Evolutionary conservation across 2,329 filamentous ascomycete genomes (phyloP), one percentile per base, ranked within the genome.

Genomic region (Penicillium aurantiogriseum): DNA sequence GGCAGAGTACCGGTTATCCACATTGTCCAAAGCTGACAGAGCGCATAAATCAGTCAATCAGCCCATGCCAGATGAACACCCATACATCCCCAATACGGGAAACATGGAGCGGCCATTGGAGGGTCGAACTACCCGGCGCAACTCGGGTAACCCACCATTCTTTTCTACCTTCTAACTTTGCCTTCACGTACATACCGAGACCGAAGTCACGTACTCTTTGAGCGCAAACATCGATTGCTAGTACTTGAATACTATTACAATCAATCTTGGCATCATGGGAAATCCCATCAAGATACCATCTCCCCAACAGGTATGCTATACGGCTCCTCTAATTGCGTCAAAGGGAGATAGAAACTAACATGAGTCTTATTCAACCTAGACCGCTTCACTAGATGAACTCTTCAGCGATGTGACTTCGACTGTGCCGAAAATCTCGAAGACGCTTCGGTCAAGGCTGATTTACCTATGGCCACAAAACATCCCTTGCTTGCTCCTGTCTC

Each of bases 361-460:
- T 31, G 17, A 19, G 17, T 5, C 5, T n/a, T 4, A 3, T 49
- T 23, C 10, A 13, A 44, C 7, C 10, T 38, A 50, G 29, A 7
- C 8, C 11, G 11, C 31, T 17, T 9, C 17, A 2, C 29, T 13
- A 13, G 23, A 58, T 0, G 25, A 47, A 15, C 35, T 51, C 2
- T 61, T 8, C 25, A 19, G 1, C 48, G 21, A 6, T 43, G 31
- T 8, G 10, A 45, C 15, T 59, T 61, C 21, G 40, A 61, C 15
- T 56, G 60, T 51, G 51, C 54, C 1, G 59, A 59, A 4, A 56
- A 61, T 19, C 49, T 48, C 5, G 46, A 56, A 13, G 46, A 36
- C 7, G 23, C 25, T 17, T 13, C 25, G 4, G 4, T 9, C 19
- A 21, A 15, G 5, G 7, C 15, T 4, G 5, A n/a, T 13, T n/a